These are phyloP conservation scores for Xylaria bambusicola DNA, from an alignment of 495 filamentous ascomycete genomes.

Conservation along the genomic window DNA sequence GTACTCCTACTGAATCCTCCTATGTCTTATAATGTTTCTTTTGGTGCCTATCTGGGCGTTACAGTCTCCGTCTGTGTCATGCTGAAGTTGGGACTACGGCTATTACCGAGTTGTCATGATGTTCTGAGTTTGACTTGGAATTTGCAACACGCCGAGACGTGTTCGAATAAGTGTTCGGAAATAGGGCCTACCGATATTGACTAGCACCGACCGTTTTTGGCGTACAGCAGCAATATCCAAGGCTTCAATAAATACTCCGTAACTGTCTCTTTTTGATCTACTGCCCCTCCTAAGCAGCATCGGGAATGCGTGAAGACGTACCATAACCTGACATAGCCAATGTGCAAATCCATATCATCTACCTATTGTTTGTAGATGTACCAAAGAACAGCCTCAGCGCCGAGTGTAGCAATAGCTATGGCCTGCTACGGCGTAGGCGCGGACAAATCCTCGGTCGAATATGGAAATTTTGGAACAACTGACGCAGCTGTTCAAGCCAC, in stretches of 20 bases:
- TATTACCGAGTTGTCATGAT: too few relatives aligned
- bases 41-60: not conserved
- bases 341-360: too few relatives aligned
- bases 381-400: too few relatives aligned
- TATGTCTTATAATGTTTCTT: conserved; percentile 9
- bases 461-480: conserved; percentile 26
- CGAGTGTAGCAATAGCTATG: not conserved
- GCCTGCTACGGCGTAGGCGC: conserved; percentile 24
- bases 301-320: too few relatives aligned
- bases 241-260: too few relatives aligned
- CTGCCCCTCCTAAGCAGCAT: too few relatives aligned
- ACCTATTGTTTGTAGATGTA: too few relatives aligned
- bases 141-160: conserved; percentile 7
- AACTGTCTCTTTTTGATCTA: too few relatives aligned
- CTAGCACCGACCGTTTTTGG: not conserved
- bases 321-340: too few relatives aligned
- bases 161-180: not conserved
- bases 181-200: not conserved
- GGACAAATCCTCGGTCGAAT: conserved; percentile 38
- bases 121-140: not conserved
- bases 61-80: too few relatives aligned
- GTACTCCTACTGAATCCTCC: conserved; percentile 12
- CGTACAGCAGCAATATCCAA: too few relatives aligned
- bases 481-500: conserved; percentile 29
- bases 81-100: too few relatives aligned